Conservation (phyloP, 2,329 filamentous ascomycete genomes). For the Botrytis paeoniae region DNA sequence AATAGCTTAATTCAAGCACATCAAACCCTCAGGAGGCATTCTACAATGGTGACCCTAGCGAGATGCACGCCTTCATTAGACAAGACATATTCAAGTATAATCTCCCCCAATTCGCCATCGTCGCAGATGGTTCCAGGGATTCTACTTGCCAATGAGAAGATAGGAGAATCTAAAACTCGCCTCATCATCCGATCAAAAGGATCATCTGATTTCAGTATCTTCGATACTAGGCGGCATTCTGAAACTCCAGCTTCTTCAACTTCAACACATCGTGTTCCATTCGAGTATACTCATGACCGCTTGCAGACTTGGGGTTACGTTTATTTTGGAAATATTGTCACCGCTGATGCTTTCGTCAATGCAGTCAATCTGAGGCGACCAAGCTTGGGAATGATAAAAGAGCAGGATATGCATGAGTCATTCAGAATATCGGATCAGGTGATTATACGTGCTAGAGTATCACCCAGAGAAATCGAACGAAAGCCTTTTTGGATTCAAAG, state of each 20-base stretch:
- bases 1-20: slow-evolving; percentile 25
- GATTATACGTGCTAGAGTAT: slow-evolving; percentile 45
- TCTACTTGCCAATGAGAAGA: not conserved
- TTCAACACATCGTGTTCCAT: slow-evolving; percentile 24
- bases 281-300: slow-evolving; percentile 37
- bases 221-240: not conserved
- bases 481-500: slow-evolving; percentile 49
- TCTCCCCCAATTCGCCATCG: not conserved
- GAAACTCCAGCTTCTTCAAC: not conserved
- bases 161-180: not conserved
- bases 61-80: not conserved
- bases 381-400: slow-evolving; percentile 25
- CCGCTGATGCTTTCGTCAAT: slow-evolving; percentile 47
- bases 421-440: slow-evolving; percentile 25
- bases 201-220: not conserved
- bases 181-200: not conserved
- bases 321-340: slow-evolving; percentile 43
- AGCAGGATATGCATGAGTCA: slow-evolving; percentile 4
- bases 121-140: not conserved
- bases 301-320: slow-evolving; percentile 44
- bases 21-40: slow-evolving; percentile 28
- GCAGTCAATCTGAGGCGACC: slow-evolving; percentile 43
- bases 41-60: slow-evolving; percentile 4
- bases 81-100: not conserved
- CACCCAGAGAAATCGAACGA: slow-evolving; percentile 42